A percentile compares a stretch with the other conserved stretches of the same genome.
Evolutionary conservation across 306 rosid species (phyloP).

Genomic region (Dalbergia cultrata): DNA sequence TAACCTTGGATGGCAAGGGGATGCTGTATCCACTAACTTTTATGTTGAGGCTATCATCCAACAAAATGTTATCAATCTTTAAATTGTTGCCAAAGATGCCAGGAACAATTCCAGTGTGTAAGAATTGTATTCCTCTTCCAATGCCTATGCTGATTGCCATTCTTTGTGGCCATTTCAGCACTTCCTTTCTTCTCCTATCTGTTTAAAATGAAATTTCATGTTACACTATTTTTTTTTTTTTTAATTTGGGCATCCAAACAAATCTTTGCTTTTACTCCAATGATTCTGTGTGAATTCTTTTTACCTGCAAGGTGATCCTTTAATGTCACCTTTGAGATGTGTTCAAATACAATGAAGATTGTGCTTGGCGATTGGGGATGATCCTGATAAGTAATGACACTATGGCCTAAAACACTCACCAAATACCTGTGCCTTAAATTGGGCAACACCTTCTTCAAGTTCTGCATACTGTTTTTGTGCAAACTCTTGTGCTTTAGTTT

Average conservation of each 20-base stretch:
- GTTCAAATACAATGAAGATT: slow-evolving; percentile 70
- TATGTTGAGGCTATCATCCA: slow-evolving; percentile 74
- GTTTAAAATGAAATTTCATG: slow-evolving; percentile 31
- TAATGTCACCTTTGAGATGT: slow-evolving; percentile 65
- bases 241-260: background rate
- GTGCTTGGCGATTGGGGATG: slow-evolving; percentile 61
- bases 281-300: background rate
- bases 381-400: slow-evolving; percentile 62
- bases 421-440: slow-evolving; percentile 81
- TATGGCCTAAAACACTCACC: slow-evolving; percentile 89
- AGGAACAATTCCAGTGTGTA: slow-evolving; percentile 73
- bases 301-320: slow-evolving; percentile 75
- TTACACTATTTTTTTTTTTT: background rate
- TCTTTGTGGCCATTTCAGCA: slow-evolving; percentile 93
- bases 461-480: slow-evolving; percentile 53
- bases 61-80: slow-evolving; percentile 67
- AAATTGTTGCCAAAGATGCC: slow-evolving; percentile 78
- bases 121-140: slow-evolving; percentile 79
- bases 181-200: slow-evolving; percentile 81
- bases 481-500: slow-evolving; percentile 65
- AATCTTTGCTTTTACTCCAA: background rate
- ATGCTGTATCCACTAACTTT: slow-evolving; percentile 80
- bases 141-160: slow-evolving; percentile 74
- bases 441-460: slow-evolving; percentile 67
- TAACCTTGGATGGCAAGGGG: slow-evolving; percentile 74